These are phyloP conservation scores for Tympanopsis confertula DNA, from an alignment of 2,329 filamentous ascomycete species.

Conservation along the genomic window DNA sequence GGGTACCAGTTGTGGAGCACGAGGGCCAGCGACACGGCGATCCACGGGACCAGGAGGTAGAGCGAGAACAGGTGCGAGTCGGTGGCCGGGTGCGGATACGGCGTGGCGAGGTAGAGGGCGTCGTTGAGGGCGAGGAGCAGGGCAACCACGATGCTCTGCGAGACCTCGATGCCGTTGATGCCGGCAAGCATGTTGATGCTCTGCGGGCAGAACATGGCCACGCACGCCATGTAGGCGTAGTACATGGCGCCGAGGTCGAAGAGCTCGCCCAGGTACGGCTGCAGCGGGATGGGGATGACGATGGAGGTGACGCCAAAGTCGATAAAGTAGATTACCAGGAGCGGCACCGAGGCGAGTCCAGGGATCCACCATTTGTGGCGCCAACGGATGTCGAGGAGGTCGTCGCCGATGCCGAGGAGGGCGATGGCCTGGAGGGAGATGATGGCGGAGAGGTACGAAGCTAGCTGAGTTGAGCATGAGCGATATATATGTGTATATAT, in stretches of 20 bases:
- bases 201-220: slow-evolving; percentile 96
- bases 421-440: slow-evolving; percentile 84
- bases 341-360: slow-evolving; percentile 81
- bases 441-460: slow-evolving; percentile 87
- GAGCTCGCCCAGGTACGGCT: slow-evolving; percentile 73
- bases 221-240: slow-evolving; percentile 91
- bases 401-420: slow-evolving; percentile 85
- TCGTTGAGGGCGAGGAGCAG: slow-evolving; percentile 78
- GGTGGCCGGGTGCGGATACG: slow-evolving; percentile 82
- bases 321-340: slow-evolving; percentile 94
- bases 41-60: slow-evolving; percentile 85
- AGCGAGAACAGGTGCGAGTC: slow-evolving; percentile 94
- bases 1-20: slow-evolving; percentile 93
- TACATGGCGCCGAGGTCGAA: slow-evolving; percentile 75
- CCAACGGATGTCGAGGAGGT: slow-evolving; percentile 97
- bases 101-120: slow-evolving; percentile 69
- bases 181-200: slow-evolving; percentile 99
- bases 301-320: slow-evolving; percentile 96
- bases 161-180: slow-evolving; percentile 94
- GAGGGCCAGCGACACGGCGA: slow-evolving; percentile 80
- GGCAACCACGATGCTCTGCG: slow-evolving; percentile 85
- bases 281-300: slow-evolving; percentile 76
- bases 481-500: neutral
- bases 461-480: slow-evolving; percentile 47
- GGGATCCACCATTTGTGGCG: slow-evolving; percentile 98